phyloP scores from a whole-genome alignment of 345 rosid genomes.

The Rhodamnia rubescens region DNA sequence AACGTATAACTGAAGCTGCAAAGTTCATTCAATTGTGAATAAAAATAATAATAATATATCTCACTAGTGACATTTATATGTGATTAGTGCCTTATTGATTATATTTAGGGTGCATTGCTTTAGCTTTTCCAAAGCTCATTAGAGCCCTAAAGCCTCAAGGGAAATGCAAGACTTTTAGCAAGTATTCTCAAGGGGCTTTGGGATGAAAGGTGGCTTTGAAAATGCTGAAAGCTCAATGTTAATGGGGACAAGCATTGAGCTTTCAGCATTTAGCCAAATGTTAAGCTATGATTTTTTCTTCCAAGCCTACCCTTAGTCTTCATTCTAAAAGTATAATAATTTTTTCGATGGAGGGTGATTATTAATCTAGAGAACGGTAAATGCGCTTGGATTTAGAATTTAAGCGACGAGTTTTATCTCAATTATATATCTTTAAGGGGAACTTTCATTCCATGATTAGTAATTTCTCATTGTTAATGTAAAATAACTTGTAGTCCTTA shows the following conservation, averaged over 20 bases:
- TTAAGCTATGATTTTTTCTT: too few species aligned
- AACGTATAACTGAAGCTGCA: background rate
- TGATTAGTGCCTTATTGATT: background rate
- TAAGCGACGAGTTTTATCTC: background rate
- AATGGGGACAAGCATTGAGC: too few species aligned
- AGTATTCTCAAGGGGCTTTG: too few species aligned
- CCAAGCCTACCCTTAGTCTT: background rate
- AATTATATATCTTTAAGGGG: background rate
- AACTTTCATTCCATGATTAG: background rate
- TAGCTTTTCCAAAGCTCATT: too few species aligned
- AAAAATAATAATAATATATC: background rate
- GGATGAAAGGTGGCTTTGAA: too few species aligned
- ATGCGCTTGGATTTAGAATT: background rate
- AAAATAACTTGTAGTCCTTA: background rate
- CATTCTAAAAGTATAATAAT: background rate
- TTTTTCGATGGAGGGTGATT: background rate
- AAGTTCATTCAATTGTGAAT: background rate
- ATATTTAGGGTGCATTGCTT: background rate
- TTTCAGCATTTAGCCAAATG: too few species aligned
- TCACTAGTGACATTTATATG: accelerated
- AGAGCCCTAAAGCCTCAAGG: too few species aligned
- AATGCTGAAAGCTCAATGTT: too few species aligned
- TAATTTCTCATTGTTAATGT: background rate
- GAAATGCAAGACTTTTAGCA: too few species aligned
- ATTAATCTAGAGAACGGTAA: background rate